Evolutionary conservation across 2,329 filamentous ascomycete species (phyloP).

Genomic region (Coleophoma eucalyptorum): DNA sequence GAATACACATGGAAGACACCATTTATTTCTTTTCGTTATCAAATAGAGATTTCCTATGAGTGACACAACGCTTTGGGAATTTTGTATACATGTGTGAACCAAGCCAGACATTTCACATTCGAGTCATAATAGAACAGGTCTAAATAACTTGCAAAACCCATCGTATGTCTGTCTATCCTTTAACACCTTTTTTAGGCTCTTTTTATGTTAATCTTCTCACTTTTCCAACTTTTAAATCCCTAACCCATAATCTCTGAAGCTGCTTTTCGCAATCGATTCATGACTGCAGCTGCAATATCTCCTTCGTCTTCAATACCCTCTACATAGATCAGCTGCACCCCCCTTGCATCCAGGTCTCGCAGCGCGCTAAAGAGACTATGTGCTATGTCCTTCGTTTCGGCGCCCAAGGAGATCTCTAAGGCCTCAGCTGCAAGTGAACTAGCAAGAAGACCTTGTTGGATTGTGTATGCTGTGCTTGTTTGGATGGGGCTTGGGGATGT

Average conservation of each 20-base stretch:
- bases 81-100: no score
- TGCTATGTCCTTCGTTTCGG: conserved; percentile 69
- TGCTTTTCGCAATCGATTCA: conserved; percentile 79
- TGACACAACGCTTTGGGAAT: no score
- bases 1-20: no score
- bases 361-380: conserved; percentile 85
- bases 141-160: no score
- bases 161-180: no score
- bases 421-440: conserved; percentile 12
- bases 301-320: conserved; percentile 80
- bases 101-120: no score
- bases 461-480: neutral
- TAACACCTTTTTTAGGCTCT: no score
- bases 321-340: conserved; percentile 81
- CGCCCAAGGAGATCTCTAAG: conserved; percentile 71
- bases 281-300: conserved; percentile 81
- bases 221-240: no score
- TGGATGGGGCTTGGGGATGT: neutral
- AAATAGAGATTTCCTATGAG: no score
- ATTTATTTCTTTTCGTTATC: no score
- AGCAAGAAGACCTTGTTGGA: neutral
- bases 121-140: no score
- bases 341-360: conserved; percentile 75
- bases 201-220: no score
- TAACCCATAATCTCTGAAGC: conserved; percentile 33